phyloP scores from a whole-genome alignment of 2,329 filamentous ascomycete genomes.

The Tolypocladium album region DNA sequence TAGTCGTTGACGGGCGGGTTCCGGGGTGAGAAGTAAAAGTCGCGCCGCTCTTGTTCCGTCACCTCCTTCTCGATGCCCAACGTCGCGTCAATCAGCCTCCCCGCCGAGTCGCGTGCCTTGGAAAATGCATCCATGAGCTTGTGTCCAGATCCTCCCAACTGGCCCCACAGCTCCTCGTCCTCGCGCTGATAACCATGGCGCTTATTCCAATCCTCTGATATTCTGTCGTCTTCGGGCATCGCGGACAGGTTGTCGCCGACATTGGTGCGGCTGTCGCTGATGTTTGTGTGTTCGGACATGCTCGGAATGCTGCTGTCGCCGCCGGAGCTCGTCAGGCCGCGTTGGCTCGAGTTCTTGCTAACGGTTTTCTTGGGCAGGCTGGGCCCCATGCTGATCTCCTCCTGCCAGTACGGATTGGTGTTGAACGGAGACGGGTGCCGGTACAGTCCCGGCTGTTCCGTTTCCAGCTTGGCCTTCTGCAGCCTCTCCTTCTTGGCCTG shows the following conservation, averaged over 20 bases:
- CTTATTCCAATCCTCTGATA: conserved; percentile 55
- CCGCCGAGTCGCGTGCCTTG: conserved; percentile 46
- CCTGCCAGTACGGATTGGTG: conserved; percentile 81
- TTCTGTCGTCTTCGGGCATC: conserved; percentile 25
- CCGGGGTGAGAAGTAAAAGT: conserved; percentile 48
- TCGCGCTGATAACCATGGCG: conserved; percentile 69
- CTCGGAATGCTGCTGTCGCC: conserved; percentile 40
- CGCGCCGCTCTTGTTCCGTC: conserved; percentile 41
- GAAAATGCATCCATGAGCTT: conserved; percentile 47
- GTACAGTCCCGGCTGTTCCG: conserved; percentile 63
- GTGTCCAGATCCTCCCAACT: conserved; percentile 38
- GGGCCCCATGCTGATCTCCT: conserved; percentile 78
- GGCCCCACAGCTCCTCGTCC: conserved; percentile 78
- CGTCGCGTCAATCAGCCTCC: conserved; percentile 40
- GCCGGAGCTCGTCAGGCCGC: conserved; percentile 47
- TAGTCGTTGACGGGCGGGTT: conserved; percentile 77
- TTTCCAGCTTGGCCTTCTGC: conserved; percentile 53
- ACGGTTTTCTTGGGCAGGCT: conserved; percentile 53
- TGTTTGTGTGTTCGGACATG: conserved; percentile 25
- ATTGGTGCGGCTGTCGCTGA: conserved; percentile 23
- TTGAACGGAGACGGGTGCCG: conserved; percentile 72
- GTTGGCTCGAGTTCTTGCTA: conserved; percentile 48
- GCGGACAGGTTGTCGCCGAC: conserved; percentile 17
- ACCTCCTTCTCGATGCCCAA: conserved; percentile 41
- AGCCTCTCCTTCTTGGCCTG: conserved; percentile 58